These are phyloP conservation scores for Onygena corvina DNA, from an alignment of 2,329 filamentous ascomycete species.

Conservation along the genomic window DNA sequence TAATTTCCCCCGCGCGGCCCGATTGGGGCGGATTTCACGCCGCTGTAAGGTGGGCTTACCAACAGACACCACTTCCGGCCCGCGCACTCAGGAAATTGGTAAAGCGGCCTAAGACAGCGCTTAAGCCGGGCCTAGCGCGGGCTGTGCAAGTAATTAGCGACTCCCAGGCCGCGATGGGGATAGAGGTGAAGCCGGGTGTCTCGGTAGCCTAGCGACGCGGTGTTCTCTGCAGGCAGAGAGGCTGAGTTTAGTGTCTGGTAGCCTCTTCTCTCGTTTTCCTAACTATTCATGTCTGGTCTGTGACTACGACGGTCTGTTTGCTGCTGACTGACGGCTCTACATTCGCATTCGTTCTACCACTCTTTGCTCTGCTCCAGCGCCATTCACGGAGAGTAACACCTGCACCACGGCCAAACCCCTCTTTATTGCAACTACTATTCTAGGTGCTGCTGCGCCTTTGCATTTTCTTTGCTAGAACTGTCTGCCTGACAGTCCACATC, in stretches of 20 bases:
- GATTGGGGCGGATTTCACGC: not conserved
- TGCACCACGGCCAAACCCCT: not conserved
- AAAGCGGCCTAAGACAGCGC: not conserved
- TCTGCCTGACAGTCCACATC: not conserved
- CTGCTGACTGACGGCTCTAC: not conserved
- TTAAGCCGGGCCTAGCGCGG: not conserved
- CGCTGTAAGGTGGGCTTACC: not conserved
- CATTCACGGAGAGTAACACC: not conserved
- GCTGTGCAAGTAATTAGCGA: not conserved
- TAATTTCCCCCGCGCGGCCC: not conserved
- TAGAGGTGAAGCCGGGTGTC: not conserved
- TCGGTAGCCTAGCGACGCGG: not conserved
- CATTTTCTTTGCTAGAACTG: not conserved
- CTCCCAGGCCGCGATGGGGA: not conserved
- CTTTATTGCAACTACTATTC: not conserved
- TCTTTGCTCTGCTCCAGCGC: not conserved
- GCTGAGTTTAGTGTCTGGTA: not conserved
- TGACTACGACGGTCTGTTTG: not conserved
- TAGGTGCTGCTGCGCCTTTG: not conserved
- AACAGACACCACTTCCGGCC: not conserved
- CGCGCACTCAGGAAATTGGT: not conserved
- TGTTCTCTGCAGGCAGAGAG: conserved; percentile 5
- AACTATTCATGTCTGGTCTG: not conserved
- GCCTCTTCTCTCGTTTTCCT: not conserved
- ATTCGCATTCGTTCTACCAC: not conserved